Evolutionary conservation across 768 basidiomycete species (phyloP).

Genomic region (Holtermanniella nyarrowii): DNA sequence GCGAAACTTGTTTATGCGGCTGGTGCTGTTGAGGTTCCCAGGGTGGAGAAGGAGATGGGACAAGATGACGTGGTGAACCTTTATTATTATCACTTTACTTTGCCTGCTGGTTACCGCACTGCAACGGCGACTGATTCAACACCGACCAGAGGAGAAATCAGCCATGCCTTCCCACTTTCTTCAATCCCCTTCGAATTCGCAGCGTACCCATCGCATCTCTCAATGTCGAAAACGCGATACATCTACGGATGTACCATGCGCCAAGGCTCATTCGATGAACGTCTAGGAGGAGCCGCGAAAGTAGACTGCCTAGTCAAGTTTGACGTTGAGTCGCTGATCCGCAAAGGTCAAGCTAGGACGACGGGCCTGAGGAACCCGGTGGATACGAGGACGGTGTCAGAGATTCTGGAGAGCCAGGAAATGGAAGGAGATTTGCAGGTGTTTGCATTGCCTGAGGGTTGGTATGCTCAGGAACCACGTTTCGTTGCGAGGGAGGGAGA

Average conservation of each 20-base stretch:
- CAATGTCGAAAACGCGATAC: conserved; percentile 36
- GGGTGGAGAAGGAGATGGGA: conserved; percentile 19
- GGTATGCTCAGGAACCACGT: conserved; percentile 41
- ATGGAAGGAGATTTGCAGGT: conserved; percentile 25
- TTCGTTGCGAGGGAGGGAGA: conserved; percentile 36
- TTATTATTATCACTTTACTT: conserved; percentile 39
- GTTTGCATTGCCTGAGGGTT: conserved; percentile 36
- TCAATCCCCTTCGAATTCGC: conserved; percentile 44
- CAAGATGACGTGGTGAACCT: conserved; percentile 38
- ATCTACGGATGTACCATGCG: conserved; percentile 43
- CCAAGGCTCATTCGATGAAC: conserved; percentile 40
- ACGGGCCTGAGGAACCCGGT: conserved; percentile 16
- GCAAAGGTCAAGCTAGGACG: conserved; percentile 20
- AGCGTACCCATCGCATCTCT: conserved; percentile 23
- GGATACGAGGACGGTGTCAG: conserved; percentile 29
- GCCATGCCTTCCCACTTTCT: conserved; percentile 39
- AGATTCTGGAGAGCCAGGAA: conserved; percentile 31
- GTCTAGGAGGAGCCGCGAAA: conserved; percentile 42
- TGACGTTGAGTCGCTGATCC: conserved; percentile 33
- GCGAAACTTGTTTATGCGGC: conserved; percentile 43
- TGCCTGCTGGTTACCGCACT: conserved; percentile 5
- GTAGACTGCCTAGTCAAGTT: conserved; percentile 44
- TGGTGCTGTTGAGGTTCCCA: conserved; percentile 37
- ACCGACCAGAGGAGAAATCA: conserved; percentile 8
- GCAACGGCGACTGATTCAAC: background rate